phyloP scores from a whole-genome alignment of 2,329 filamentous ascomycete species.

The Myotisia sp. region DNA sequence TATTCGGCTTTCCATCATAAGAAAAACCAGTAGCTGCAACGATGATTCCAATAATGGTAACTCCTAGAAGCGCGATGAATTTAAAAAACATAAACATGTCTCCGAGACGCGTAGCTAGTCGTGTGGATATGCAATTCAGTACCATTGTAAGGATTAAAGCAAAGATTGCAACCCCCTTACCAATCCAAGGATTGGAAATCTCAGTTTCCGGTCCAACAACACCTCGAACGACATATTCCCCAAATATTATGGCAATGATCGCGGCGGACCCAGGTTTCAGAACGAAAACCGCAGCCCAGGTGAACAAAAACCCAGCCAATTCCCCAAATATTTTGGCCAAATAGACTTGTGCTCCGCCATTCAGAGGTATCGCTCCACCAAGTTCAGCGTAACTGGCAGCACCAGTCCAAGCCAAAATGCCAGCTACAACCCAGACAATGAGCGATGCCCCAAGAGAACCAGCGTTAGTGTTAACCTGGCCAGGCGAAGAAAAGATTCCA shows the following conservation, averaged over 20 bases:
- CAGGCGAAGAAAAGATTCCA: slow-evolving; percentile 89
- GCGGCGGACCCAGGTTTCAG: slow-evolving; percentile 86
- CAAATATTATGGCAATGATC: slow-evolving; percentile 95
- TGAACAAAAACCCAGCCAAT: slow-evolving; percentile 82
- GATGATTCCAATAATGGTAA: slow-evolving; percentile 76
- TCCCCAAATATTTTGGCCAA: slow-evolving; percentile 94
- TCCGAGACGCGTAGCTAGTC: slow-evolving; percentile 70
- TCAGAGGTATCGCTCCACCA: slow-evolving; percentile 86
- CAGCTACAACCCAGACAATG: slow-evolving; percentile 82
- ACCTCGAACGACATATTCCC: slow-evolving; percentile 86
- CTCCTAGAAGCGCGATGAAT: slow-evolving; percentile 73
- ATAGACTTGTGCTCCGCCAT: slow-evolving; percentile 88
- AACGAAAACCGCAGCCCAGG: slow-evolving; percentile 88
- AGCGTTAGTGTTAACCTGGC: slow-evolving; percentile 79
- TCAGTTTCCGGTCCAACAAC: slow-evolving; percentile 75
- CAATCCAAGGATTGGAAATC: slow-evolving; percentile 70
- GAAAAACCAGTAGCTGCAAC: slow-evolving; percentile 78
- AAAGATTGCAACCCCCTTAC: slow-evolving; percentile 69
- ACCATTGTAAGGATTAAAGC: slow-evolving; percentile 65
- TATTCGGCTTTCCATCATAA: slow-evolving; percentile 56
- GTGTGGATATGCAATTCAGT: slow-evolving; percentile 82
- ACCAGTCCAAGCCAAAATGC: slow-evolving; percentile 90
- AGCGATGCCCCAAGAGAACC: slow-evolving; percentile 82
- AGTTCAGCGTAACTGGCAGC: slow-evolving; percentile 91
- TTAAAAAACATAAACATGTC: slow-evolving; percentile 96